These are phyloP conservation scores for Mucor velutinosus DNA, from an alignment of 371 early-diverging fungal species.

Conservation along the genomic window DNA sequence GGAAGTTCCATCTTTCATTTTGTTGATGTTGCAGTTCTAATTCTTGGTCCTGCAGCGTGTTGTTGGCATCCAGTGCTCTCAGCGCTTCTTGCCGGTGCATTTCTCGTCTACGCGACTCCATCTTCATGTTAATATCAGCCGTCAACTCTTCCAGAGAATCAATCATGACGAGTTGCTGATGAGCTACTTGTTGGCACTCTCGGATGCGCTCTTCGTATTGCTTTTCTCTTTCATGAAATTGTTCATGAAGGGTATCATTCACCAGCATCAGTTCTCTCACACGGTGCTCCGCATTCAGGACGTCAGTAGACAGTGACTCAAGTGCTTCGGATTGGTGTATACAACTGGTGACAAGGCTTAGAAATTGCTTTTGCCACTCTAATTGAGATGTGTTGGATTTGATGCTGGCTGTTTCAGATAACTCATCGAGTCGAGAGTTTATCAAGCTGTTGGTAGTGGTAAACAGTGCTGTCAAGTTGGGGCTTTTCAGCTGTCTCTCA, in stretches of 20 bases:
- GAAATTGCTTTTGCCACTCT: constrained; percentile 31
- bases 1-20: constrained; percentile 36
- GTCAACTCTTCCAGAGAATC: constrained; percentile 28
- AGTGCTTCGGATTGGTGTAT: constrained; percentile 36
- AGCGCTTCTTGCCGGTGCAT: constrained; percentile 9
- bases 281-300: constrained; percentile 26
- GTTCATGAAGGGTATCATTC: constrained; percentile 21
- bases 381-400: constrained; percentile 5
- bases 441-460: constrained; percentile 42
- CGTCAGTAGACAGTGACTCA: constrained; percentile 31
- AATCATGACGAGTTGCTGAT: constrained; percentile 32
- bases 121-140: constrained; percentile 26
- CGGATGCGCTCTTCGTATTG: constrained; percentile 31
- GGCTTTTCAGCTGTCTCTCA: background rate
- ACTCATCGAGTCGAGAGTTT: constrained; percentile 38
- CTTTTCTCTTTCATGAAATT: constrained; percentile 30
- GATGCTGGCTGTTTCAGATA: constrained; percentile 31
- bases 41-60: background rate
- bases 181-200: constrained; percentile 26
- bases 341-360: constrained; percentile 25
- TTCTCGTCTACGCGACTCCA: constrained; percentile 11
- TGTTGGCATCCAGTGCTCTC: constrained; percentile 8
- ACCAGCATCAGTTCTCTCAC: constrained; percentile 29
- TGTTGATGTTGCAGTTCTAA: background rate
- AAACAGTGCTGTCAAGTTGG: constrained; percentile 25